Evolutionary conservation across 805 yeast species (phyloP).

Genomic region (Starmerella gropengiesseri): DNA sequence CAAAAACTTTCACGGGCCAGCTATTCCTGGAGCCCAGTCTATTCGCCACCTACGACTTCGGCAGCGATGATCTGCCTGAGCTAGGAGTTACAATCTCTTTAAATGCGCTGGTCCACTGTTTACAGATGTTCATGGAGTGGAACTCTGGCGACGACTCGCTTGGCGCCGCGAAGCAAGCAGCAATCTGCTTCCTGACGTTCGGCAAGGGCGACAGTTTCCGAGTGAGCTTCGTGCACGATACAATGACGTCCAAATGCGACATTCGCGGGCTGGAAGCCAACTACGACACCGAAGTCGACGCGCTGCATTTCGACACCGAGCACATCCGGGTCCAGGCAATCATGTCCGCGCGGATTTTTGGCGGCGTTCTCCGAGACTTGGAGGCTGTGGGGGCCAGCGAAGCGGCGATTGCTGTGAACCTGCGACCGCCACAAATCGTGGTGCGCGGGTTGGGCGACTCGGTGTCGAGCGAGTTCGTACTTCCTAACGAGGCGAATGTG

Average conservation of each 20-base stretch:
- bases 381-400: slow-evolving; percentile 36
- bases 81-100: slow-evolving; percentile 10
- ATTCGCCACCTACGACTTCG: slow-evolving; percentile 18
- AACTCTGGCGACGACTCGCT: slow-evolving; percentile 29
- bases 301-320: slow-evolving; percentile 36
- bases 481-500: slow-evolving; percentile 52
- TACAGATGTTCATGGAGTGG: slow-evolving; percentile 31
- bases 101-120: slow-evolving; percentile 17
- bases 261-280: slow-evolving; percentile 36
- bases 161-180: neutral
- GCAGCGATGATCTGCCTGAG: neutral
- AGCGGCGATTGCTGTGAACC: slow-evolving; percentile 6
- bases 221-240: slow-evolving; percentile 17
- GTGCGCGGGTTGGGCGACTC: slow-evolving; percentile 63
- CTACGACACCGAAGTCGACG: slow-evolving; percentile 23
- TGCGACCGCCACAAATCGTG: slow-evolving; percentile 34
- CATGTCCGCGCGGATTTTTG: slow-evolving; percentile 42
- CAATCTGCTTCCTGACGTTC: slow-evolving; percentile 41
- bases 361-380: slow-evolving; percentile 45
- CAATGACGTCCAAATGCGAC: slow-evolving; percentile 46
- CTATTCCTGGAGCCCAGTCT: slow-evolving; percentile 17
- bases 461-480: slow-evolving; percentile 54
- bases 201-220: slow-evolving; percentile 37
- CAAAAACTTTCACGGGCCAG: slow-evolving; percentile 16
- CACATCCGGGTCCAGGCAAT: slow-evolving; percentile 42